Percentiles rank a stretch among this genome's conserved stretches.
phyloP scores from a whole-genome alignment of 495 filamentous ascomycete genomes.

The Antarctomyces pellizariae region DNA sequence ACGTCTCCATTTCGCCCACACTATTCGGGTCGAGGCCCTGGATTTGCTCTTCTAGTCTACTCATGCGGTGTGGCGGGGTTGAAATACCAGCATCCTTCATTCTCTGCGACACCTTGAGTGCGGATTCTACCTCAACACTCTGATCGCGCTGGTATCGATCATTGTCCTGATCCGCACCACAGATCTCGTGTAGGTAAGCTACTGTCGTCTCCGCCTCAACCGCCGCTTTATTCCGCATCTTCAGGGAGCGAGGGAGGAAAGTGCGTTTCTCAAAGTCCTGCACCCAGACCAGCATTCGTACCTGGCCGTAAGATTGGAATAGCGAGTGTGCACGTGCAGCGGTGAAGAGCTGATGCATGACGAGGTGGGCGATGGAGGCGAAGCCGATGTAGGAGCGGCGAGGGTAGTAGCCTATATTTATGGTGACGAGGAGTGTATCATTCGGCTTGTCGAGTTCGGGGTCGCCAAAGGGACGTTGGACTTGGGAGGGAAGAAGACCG shows the following conservation, averaged over 20 bases:
- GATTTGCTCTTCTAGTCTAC: constrained; percentile 1
- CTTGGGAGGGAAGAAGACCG: constrained; percentile 26
- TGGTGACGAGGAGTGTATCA: constrained; percentile 41
- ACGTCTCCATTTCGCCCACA: not conserved
- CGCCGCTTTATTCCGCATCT: constrained; percentile 25
- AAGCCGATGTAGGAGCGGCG: constrained; percentile 12
- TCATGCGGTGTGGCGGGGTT: constrained; percentile 6
- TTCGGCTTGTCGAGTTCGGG: constrained; percentile 22
- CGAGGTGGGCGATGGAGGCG: constrained; percentile 16
- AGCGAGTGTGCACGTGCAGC: constrained; percentile 18
- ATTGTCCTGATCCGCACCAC: constrained; percentile 11
- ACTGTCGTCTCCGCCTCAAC: constrained; percentile 32
- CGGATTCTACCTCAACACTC: constrained; percentile 15
- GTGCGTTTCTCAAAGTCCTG: constrained; percentile 21
- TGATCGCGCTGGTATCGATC: constrained; percentile 7
- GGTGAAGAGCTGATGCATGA: constrained; percentile 24
- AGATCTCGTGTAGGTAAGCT: constrained; percentile 21
- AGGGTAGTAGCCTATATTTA: constrained; percentile 26
- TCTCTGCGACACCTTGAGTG: constrained; percentile 4
- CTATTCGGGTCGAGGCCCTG: constrained; percentile 7
- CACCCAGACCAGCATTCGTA: constrained; percentile 47
- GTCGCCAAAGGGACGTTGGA: constrained; percentile 8
- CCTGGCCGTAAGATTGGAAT: constrained; percentile 39
- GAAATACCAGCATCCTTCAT: constrained; percentile 6
- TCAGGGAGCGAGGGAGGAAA: constrained; percentile 27